Percentiles rank a stretch among this genome's conserved stretches.
phyloP scores from a whole-genome alignment of 2,329 filamentous ascomycete species.

The Phialophora tarda region DNA sequence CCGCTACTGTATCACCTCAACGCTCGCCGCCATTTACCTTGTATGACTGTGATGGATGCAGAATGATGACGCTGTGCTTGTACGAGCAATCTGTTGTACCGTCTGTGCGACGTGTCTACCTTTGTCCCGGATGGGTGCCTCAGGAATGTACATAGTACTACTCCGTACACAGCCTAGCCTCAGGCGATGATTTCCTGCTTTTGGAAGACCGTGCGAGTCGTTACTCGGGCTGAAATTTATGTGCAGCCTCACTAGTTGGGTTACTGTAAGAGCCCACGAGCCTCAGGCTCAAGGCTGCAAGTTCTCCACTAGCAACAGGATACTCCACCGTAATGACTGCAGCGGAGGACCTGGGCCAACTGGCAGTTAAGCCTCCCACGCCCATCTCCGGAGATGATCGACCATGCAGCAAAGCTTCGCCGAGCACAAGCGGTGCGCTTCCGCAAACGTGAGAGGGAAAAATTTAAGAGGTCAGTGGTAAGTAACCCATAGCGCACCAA shows the following conservation, averaged over 20 bases:
- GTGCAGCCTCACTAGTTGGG: neutral
- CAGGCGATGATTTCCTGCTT: neutral
- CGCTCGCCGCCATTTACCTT: conserved; percentile 25
- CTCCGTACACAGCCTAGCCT: neutral
- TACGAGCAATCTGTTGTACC: neutral
- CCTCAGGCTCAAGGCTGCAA: neutral
- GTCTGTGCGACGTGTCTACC: conserved; percentile 6
- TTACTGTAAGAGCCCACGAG: conserved; percentile 1
- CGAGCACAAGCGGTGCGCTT: neutral
- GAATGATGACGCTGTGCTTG: conserved; percentile 10
- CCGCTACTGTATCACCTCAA: conserved; percentile 15
- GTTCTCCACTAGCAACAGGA: neutral
- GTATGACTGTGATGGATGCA: conserved; percentile 7
- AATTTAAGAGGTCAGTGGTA: neutral
- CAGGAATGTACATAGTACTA: conserved; percentile 4
- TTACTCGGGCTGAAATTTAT: neutral
- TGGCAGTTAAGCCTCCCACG: neutral
- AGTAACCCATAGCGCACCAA: neutral
- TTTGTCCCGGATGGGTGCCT: conserved; percentile 10
- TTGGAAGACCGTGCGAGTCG: neutral
- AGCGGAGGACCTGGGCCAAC: neutral
- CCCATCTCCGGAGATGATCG: conserved; percentile 5
- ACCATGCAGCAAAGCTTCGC: neutral
- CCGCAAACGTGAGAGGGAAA: neutral
- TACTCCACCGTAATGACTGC: neutral